Evolutionary conservation across 768 basidiomycete genomes (phyloP).

Genomic region (Lactarius sp.): DNA sequence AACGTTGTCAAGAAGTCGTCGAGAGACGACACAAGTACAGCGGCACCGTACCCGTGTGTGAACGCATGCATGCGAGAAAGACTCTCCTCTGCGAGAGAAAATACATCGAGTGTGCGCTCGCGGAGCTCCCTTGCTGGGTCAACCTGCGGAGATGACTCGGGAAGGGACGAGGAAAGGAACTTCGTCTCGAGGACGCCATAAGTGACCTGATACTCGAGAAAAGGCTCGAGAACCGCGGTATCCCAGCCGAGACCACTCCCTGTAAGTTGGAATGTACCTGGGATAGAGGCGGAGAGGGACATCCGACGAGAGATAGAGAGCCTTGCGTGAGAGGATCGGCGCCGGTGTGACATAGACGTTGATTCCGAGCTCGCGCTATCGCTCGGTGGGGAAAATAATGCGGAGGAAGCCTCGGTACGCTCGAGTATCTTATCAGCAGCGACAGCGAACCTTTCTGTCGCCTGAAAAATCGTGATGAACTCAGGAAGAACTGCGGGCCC

Average conservation of each 20-base stretch:
- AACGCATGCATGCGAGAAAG: constrained; percentile 68
- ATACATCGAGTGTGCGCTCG: constrained; percentile 71
- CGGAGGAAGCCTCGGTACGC: constrained; percentile 37
- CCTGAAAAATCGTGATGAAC: constrained; percentile 63
- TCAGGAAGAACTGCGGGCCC: constrained; percentile 60
- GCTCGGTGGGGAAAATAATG: constrained; percentile 23
- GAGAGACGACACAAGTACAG: constrained; percentile 67
- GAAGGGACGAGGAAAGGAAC: constrained; percentile 55
- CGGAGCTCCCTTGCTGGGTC: constrained; percentile 63
- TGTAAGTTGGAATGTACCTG: constrained; percentile 9
- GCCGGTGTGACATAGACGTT: constrained; percentile 4
- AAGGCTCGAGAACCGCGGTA: constrained; percentile 87
- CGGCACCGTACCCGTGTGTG: constrained; percentile 85
- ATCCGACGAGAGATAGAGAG: constrained; percentile 31
- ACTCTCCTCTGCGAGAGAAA: constrained; percentile 76
- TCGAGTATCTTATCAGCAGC: constrained; percentile 72
- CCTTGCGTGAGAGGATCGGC: constrained; percentile 18
- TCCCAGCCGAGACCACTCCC: constrained; percentile 63
- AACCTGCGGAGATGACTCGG: constrained; percentile 36
- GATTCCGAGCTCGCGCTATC: constrained; percentile 22
- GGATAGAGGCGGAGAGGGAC: constrained; percentile 28
- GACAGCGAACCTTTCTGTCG: constrained; percentile 80
- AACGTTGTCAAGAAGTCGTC: constrained; percentile 70
- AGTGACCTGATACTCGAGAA: constrained; percentile 84
- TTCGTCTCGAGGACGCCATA: constrained; percentile 76